Evolutionary conservation across 768 basidiomycete species (phyloP), one percentile per base, ranked within the genome.

Genomic region (Tylopilus balloui): DNA sequence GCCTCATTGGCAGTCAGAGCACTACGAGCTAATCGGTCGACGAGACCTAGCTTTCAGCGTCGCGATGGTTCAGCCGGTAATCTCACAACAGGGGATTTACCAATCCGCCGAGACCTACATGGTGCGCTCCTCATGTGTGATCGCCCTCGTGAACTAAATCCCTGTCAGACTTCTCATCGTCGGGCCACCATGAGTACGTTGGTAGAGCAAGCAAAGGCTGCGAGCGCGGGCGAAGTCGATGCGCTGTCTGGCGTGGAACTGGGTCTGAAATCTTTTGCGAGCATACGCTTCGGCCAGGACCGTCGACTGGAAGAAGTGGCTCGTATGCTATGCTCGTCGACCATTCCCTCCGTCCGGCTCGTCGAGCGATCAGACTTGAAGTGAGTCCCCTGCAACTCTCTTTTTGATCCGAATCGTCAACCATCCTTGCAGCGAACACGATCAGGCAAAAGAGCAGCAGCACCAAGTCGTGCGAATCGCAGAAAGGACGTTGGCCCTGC

Each of bases 261-360:
- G 5, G 80, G 82, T 42, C 66, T 83, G 31, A 79, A 84, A 40
- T 83, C 86, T 42, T 86, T 88, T 68, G 80, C 88, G 0, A 81
- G 82, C 44, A 86, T 93, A 42, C 81, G 95, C 4, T 97, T 97
- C 60, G 88, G 88, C 7, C 83, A 89, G 53, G 96, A 99, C 69
- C 78, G 87, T 17, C 78, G 95, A 31, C 65, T 99, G 27, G 88
- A 93, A 38, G 96, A 99, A 63, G 92, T 95, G 4, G 85, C 86
- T 12, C 79, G 92, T 1, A 88, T 98, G 80, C 68, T 99, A 15
- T 90, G 88, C 55, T 95, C 91, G 0, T 88, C 88, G 2, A 71
- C 71, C 2, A 67, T 88, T 15, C 77, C 86, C 0, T 77, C 80
- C 2, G 77, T 95, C 79, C 74, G 72, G 64, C 75, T 71, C 48